phyloP scores from a whole-genome alignment of 202 grass and related monocot genomes.

The Panicum hallii region DNA sequence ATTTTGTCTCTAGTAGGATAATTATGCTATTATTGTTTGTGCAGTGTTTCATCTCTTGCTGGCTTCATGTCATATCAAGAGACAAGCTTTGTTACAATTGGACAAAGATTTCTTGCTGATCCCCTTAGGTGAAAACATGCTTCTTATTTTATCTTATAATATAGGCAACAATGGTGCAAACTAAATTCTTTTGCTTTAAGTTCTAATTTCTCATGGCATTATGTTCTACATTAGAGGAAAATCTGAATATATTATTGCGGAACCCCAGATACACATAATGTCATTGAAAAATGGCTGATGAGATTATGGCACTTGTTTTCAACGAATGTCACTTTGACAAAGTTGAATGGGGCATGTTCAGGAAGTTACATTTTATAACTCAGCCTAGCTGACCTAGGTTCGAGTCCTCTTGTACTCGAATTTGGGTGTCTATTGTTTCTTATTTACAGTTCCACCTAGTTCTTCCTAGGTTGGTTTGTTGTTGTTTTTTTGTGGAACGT shows the following conservation, averaged over 20 bases:
- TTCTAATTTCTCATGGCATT: not conserved
- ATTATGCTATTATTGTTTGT: constrained; percentile 37
- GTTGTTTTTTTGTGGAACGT: not conserved
- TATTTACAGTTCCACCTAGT: not conserved
- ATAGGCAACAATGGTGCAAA: not conserved
- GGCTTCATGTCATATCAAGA: constrained; percentile 99
- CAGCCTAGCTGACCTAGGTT: not conserved
- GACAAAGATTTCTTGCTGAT: constrained; percentile 96
- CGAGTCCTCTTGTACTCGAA: not conserved
- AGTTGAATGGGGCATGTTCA: not conserved
- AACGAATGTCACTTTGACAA: not conserved
- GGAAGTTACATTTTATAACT: not conserved
- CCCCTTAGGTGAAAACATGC: constrained; percentile 70
- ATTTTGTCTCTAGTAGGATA: not conserved
- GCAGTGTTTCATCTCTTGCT: constrained; percentile 96
- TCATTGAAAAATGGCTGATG: too few relatives aligned
- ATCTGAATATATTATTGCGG: too few relatives aligned
- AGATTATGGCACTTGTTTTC: not conserved
- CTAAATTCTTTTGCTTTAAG: not conserved
- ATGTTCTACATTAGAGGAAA: not conserved
- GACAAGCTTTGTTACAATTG: constrained; percentile 98
- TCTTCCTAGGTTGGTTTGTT: not conserved
- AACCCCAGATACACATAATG: too few relatives aligned
- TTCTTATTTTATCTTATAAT: constrained; percentile 23
- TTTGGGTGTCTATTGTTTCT: not conserved